phyloP scores from a whole-genome alignment of 2,329 filamentous ascomycete species.

The Neopestalotiopsis rosae region DNA sequence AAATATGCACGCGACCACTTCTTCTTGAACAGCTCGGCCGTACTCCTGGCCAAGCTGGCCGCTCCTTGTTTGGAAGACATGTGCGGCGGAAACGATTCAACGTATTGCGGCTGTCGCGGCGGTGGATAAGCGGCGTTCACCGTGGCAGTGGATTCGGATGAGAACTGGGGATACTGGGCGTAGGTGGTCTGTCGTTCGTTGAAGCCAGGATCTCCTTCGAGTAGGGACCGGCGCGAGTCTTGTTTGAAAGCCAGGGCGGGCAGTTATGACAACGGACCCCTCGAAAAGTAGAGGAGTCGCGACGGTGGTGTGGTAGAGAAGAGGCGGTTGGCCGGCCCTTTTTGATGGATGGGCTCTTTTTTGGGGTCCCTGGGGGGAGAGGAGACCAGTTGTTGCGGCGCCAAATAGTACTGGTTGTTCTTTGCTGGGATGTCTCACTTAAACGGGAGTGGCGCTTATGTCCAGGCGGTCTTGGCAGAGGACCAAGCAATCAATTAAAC shows the following conservation, averaged over 20 bases:
- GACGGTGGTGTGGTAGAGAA: conserved; percentile 5
- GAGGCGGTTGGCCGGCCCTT: conserved; percentile 11
- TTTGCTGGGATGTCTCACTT: conserved; percentile 15
- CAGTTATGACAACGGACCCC: conserved; percentile 36
- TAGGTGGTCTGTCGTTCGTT: conserved; percentile 26
- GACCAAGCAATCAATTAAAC: not conserved
- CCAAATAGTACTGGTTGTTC: not conserved
- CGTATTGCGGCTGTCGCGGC: conserved; percentile 33
- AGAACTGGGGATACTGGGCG: conserved; percentile 22
- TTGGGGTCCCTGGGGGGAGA: conserved; percentile 5
- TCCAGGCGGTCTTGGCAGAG: conserved; percentile 1
- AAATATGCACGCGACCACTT: conserved; percentile 91
- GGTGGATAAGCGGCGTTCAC: conserved; percentile 19
- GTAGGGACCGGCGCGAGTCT: conserved; percentile 51
- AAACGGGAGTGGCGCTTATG: conserved; percentile 9
- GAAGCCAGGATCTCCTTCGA: conserved; percentile 43
- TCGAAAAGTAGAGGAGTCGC: conserved; percentile 25
- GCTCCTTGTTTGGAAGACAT: conserved; percentile 41
- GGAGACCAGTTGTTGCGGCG: conserved; percentile 12
- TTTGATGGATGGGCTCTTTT: conserved; percentile 1
- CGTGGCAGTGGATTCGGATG: conserved; percentile 25
- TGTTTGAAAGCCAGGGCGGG: conserved; percentile 52
- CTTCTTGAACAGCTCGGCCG: conserved; percentile 80
- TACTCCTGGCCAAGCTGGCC: conserved; percentile 43
- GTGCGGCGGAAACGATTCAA: conserved; percentile 35